phyloP scores from a whole-genome alignment of 331 rosid genomes.

The Quercus phellos region DNA sequence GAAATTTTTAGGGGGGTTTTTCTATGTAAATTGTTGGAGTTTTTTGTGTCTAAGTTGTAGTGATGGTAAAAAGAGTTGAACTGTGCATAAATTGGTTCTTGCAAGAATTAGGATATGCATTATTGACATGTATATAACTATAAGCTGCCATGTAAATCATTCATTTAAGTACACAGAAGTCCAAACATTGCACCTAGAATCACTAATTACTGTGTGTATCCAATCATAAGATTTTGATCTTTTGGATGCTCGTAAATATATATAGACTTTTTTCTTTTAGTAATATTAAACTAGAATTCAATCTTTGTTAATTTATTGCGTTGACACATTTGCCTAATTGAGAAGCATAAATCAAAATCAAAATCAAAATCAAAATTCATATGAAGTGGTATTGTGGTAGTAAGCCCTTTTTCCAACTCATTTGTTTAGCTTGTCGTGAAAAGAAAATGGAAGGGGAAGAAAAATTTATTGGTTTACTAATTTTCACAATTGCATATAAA shows the following conservation, averaged over 20 bases:
- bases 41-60: no score
- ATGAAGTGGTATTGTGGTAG: background rate
- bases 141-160: constrained; percentile 44
- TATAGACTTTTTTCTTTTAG: background rate
- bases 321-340: background rate
- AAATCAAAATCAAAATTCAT: background rate
- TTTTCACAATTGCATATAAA: background rate
- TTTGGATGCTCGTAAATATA: background rate
- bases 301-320: background rate
- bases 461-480: background rate
- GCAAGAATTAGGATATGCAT: no score
- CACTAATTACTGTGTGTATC: background rate
- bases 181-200: constrained; percentile 11
- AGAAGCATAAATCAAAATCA: background rate
- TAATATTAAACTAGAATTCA: background rate
- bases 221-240: background rate
- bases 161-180: constrained; percentile 10
- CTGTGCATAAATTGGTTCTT: no score
- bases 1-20: no score
- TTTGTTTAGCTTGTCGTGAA: background rate
- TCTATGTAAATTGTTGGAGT: no score
- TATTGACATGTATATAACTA: no score
- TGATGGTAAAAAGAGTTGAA: no score
- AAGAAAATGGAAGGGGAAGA: background rate
- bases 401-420: background rate